These are phyloP conservation scores for Pseudozyma flocculosa DNA, from an alignment of 1,284 basidiomycete species.

Conservation along the genomic window DNA sequence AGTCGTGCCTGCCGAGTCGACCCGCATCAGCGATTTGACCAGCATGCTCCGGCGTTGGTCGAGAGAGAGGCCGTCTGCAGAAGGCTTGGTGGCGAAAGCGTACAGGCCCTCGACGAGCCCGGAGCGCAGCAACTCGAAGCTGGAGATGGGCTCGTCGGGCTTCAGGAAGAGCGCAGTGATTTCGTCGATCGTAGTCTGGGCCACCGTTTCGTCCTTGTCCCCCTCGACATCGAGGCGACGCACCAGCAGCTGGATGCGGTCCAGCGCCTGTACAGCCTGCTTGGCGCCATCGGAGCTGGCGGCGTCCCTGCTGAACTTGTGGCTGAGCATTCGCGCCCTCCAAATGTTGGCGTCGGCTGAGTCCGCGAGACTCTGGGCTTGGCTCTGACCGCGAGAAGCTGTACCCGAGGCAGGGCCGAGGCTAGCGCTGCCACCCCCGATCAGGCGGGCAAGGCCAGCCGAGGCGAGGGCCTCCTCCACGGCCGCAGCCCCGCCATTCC, in stretches of 20 bases:
- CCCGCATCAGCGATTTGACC: constrained; percentile 30
- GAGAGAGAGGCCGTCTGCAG: constrained; percentile 14
- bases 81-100: constrained; percentile 70
- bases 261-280: constrained; percentile 41
- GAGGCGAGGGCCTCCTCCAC: not conserved
- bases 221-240: constrained; percentile 60
- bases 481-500: not conserved
- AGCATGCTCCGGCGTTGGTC: constrained; percentile 35
- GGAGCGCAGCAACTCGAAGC: constrained; percentile 91
- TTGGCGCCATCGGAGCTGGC: constrained; percentile 36
- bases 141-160: constrained; percentile 74
- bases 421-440: constrained; percentile 15
- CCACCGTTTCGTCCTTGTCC: constrained; percentile 9
- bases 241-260: constrained; percentile 42
- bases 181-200: constrained; percentile 66
- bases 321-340: constrained; percentile 45
- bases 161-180: constrained; percentile 78
- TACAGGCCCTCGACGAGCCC: constrained; percentile 86
- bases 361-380: constrained; percentile 23
- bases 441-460: constrained; percentile 23
- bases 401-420: constrained; percentile 8
- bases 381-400: constrained; percentile 4
- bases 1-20: constrained; percentile 12
- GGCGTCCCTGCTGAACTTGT: constrained; percentile 35
- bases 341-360: constrained; percentile 49